Evolutionary conservation across 148 eudicot genomes (phyloP), one percentile per base, ranked within the genome.

Genomic region (Hydrangea macrophylla): DNA sequence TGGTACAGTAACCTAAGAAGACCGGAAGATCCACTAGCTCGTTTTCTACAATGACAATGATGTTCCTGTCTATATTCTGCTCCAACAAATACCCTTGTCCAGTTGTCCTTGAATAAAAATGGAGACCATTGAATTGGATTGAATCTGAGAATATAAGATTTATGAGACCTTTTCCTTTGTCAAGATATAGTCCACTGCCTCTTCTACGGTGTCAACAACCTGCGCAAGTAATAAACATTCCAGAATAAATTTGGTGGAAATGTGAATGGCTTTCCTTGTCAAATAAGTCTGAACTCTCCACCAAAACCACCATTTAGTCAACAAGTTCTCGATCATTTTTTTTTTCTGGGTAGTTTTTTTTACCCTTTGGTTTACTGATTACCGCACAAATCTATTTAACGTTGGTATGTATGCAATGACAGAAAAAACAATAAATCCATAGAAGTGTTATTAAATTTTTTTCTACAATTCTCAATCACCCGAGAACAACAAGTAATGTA

Each of bases 201-300:
- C 90, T 53, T 86, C 92, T 50, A 92, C 98, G 0, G 85, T 86
- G 75, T 92, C 94, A 54, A 92, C 94, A 31, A 88, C 96, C 98
- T 92, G 80, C 69, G 76, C 15, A 35, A 59, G 42, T 64, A 62
- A 54, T 26, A 78, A 62, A 54, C 31, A 78, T 55, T 15, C 18
- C 3, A 22, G 23, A 0, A 48, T 18, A 17, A 48, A 48, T 48
- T 48, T 48, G n/a, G 23, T 11, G 53, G 53, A 48, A 17, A 0
- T 48, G 15, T 48, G 2, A 20, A 48, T 8, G 39, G 39, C 8
- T 4, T 35, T 35, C 39, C 8, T 35, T 8, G 8, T 35, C 39
- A 3, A 8, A 8, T 3, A 35, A 35, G 39, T 4, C 5, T 3
- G 8, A 35, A 35, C 8, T 35, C 39, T 35, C 39, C 39, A 48